Conservation (phyloP, 2,329 filamentous ascomycete species). For the Chalaropsis thielavioides region DNA sequence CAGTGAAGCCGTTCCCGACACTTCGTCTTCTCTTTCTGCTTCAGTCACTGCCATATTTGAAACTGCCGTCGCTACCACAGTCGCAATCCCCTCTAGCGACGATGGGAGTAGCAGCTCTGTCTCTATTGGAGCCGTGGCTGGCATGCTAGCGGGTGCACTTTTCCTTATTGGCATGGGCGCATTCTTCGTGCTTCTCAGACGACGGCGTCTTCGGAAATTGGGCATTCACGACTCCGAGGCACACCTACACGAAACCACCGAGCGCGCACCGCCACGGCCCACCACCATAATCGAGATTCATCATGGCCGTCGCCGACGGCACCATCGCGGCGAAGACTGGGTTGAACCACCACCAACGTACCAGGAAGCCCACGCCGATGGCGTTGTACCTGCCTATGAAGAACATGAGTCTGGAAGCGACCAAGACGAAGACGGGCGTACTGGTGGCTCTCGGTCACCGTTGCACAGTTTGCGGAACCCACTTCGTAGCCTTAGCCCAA, state of each 20-base stretch:
- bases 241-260: slow-evolving; percentile 13
- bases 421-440: slow-evolving; percentile 5
- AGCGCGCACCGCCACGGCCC: slow-evolving; percentile 5
- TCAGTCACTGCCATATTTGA: neutral
- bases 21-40: neutral
- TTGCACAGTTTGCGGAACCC: slow-evolving; percentile 6
- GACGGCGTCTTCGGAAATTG: slow-evolving; percentile 12
- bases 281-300: slow-evolving; percentile 15
- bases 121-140: slow-evolving; percentile 9
- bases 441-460: slow-evolving; percentile 2
- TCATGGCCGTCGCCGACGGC: slow-evolving; percentile 9
- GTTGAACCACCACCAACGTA: slow-evolving; percentile 16
- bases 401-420: slow-evolving; percentile 11
- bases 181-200: slow-evolving; percentile 15
- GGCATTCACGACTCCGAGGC: slow-evolving; percentile 15
- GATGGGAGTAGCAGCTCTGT: neutral
- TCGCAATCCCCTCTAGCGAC: neutral
- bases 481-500: slow-evolving; percentile 3
- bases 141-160: slow-evolving; percentile 8
- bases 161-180: slow-evolving; percentile 12
- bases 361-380: slow-evolving; percentile 16
- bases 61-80: neutral
- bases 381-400: slow-evolving; percentile 15
- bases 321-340: slow-evolving; percentile 13
- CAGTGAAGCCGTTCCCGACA: neutral